Evolutionary conservation across 2,329 filamentous ascomycete species (phyloP).

Genomic region (Xylaria sp.): DNA sequence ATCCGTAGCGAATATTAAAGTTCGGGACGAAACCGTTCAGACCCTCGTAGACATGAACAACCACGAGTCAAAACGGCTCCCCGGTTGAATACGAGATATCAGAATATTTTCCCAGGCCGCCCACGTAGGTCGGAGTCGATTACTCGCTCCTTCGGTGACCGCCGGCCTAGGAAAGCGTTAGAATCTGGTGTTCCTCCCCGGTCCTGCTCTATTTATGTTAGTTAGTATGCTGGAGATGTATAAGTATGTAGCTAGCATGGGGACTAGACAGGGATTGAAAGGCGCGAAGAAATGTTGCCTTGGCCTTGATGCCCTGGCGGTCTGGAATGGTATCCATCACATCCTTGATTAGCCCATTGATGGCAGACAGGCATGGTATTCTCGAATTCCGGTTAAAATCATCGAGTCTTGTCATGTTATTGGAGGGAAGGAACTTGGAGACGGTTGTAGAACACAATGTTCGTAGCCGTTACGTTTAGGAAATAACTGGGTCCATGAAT

Average conservation of each 20-base stretch:
- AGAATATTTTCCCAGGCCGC: too few species aligned
- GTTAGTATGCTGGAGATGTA: constrained; percentile 2
- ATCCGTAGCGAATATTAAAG: not conserved
- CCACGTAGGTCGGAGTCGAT: not conserved
- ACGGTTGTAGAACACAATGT: not conserved
- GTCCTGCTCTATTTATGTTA: not conserved
- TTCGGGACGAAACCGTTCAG: not conserved
- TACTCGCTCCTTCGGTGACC: constrained; percentile 2
- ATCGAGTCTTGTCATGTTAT: not conserved
- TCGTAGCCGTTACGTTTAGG: not conserved
- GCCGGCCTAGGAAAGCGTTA: constrained; percentile 3
- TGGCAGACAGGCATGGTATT: not conserved
- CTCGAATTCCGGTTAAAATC: not conserved
- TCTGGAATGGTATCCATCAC: too few species aligned
- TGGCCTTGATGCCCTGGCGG: constrained; percentile 13
- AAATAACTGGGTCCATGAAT: not conserved
- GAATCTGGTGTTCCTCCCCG: not conserved
- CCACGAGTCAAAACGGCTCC: constrained; percentile 1
- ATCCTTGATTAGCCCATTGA: not conserved
- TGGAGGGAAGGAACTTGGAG: not conserved
- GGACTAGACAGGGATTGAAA: constrained; percentile 23
- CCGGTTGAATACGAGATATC: not conserved
- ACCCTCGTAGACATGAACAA: not conserved
- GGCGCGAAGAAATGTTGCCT: constrained; percentile 2
- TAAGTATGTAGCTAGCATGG: constrained; percentile 2